Percentiles rank a stretch among this genome's conserved stretches.
phyloP scores from a whole-genome alignment of 208 protist genomes.

The Crithidia mellificae region DNA sequence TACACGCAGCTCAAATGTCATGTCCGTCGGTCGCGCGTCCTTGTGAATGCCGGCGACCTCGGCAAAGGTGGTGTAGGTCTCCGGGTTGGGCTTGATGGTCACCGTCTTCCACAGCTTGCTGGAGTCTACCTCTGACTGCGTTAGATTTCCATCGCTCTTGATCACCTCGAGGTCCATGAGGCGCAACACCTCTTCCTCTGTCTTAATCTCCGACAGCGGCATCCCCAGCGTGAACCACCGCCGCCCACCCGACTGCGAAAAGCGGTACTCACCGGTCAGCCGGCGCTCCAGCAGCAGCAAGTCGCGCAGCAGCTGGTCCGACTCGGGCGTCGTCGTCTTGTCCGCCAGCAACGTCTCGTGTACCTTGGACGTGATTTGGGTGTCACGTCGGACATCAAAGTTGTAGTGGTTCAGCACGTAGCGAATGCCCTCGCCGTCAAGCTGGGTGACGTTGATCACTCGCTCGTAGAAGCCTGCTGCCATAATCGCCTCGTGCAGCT shows the following conservation, averaged over 20 bases:
- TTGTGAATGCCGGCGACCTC: slow-evolving; percentile 53
- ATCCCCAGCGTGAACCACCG: slow-evolving; percentile 83
- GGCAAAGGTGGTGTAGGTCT: slow-evolving; percentile 52
- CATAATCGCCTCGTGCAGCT: slow-evolving; percentile 91
- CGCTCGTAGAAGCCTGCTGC: slow-evolving; percentile 84
- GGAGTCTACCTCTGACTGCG: slow-evolving; percentile 33
- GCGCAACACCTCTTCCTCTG: slow-evolving; percentile 71
- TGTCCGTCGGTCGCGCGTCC: slow-evolving; percentile 27
- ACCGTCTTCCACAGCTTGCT: slow-evolving; percentile 84
- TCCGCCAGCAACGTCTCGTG: slow-evolving; percentile 60
- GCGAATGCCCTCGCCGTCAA: slow-evolving; percentile 72
- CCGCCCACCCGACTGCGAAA: slow-evolving; percentile 64
- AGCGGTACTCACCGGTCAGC: slow-evolving; percentile 75
- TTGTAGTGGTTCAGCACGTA: slow-evolving; percentile 92
- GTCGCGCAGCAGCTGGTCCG: slow-evolving; percentile 79
- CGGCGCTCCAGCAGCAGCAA: slow-evolving; percentile 83
- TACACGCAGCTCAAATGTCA: slow-evolving; percentile 58
- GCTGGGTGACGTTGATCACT: slow-evolving; percentile 51
- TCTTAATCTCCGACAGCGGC: slow-evolving; percentile 73
- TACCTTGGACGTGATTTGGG: slow-evolving; percentile 64
- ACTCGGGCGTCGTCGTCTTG: slow-evolving; percentile 56
- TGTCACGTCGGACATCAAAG: slow-evolving; percentile 89
- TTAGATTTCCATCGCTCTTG: slow-evolving; percentile 76
- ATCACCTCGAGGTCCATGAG: slow-evolving; percentile 73
- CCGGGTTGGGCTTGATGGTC: slow-evolving; percentile 52